Percentiles rank a stretch among this genome's conserved stretches.
Conservation (phyloP, 2,329 filamentous ascomycete genomes). For the Fusarium sublunatum region DNA sequence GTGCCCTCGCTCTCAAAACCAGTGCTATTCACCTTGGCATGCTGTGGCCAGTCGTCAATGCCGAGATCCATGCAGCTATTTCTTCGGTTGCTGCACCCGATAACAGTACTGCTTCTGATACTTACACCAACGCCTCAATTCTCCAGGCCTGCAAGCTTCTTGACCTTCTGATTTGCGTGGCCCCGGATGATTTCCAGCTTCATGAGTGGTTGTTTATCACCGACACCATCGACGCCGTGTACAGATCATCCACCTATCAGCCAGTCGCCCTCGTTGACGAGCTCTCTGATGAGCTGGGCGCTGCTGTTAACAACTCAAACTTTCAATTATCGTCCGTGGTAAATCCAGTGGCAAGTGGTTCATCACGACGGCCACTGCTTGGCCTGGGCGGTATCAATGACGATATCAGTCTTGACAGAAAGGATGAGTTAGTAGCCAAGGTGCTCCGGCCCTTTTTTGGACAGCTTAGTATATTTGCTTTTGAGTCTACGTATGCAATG, state of each 20-base stretch:
- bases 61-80: constrained; percentile 84
- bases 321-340: constrained; percentile 53
- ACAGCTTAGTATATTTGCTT: constrained; percentile 90
- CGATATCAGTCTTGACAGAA: constrained; percentile 67
- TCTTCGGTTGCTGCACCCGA: constrained; percentile 77
- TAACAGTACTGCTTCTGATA: constrained; percentile 72
- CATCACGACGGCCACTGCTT: constrained; percentile 61
- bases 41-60: constrained; percentile 90
- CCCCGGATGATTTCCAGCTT: constrained; percentile 97
- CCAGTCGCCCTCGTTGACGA: constrained; percentile 85
- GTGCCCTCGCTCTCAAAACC: constrained; percentile 82
- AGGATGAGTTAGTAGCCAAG: constrained; percentile 77
- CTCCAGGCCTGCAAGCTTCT: constrained; percentile 95
- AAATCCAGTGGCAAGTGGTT: constrained; percentile 51
- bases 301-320: constrained; percentile 50
- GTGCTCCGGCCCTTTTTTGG: constrained; percentile 90
- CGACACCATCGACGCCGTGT: constrained; percentile 95
- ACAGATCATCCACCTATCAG: constrained; percentile 76
- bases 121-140: constrained; percentile 79
- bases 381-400: constrained; percentile 65
- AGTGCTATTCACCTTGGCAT: constrained; percentile 82
- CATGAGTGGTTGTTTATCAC: constrained; percentile 98
- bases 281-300: constrained; percentile 79
- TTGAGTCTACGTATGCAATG: constrained; percentile 93
- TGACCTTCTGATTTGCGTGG: constrained; percentile 85